These are phyloP conservation scores for Neopestalotiopsis sp. DNA, from an alignment of 2,329 filamentous ascomycete genomes.

Conservation along the genomic window DNA sequence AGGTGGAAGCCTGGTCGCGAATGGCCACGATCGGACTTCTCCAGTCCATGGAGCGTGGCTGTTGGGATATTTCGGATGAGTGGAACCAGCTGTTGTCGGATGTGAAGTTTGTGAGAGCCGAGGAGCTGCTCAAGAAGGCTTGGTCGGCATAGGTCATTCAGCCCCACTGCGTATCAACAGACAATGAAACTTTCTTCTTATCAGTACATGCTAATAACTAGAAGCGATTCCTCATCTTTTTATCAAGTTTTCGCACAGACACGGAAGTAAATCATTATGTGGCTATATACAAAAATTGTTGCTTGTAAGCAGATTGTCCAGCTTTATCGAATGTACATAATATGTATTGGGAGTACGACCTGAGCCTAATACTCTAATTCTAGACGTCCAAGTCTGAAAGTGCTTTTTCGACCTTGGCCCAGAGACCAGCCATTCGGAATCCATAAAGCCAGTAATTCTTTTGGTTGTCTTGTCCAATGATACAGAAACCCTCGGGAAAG, in stretches of 20 bases:
- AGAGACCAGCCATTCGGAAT: background rate
- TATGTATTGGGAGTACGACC: no score
- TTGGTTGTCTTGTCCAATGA: background rate
- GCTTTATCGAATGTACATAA: no score
- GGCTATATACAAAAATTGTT: no score
- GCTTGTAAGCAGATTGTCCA: no score
- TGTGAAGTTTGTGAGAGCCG: constrained; percentile 45
- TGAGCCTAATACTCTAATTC: no score
- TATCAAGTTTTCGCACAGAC: no score
- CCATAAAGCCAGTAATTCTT: constrained; percentile 4
- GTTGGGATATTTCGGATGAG: constrained; percentile 39
- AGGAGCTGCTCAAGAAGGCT: constrained; percentile 46
- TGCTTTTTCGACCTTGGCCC: constrained; percentile 8
- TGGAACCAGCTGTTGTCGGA: constrained; percentile 52
- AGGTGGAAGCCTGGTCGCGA: constrained; percentile 29
- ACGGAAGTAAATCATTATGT: no score
- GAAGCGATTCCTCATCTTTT: no score
- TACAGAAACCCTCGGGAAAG: background rate
- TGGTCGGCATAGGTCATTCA: constrained; percentile 41
- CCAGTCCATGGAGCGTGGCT: constrained; percentile 20
- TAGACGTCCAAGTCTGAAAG: constrained; percentile 13
- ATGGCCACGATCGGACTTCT: constrained; percentile 28
- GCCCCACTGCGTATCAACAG: no score
- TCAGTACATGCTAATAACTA: no score
- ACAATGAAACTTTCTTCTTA: no score